These are phyloP conservation scores for Penicillium diatomitis DNA, from an alignment of 495 filamentous ascomycete species.

Conservation along the genomic window DNA sequence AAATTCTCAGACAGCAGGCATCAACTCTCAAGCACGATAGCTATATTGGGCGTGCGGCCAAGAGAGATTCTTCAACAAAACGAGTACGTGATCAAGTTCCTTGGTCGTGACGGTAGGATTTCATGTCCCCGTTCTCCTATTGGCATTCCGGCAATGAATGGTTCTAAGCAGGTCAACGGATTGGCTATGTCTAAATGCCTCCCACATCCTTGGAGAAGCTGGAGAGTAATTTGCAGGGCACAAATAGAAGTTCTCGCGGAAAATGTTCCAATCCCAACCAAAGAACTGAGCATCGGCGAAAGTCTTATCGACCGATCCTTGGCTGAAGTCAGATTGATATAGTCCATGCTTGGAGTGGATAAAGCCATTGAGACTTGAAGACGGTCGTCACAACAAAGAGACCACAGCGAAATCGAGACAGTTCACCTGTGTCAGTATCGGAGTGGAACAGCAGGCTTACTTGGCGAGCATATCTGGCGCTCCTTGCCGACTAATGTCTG, in stretches of 20 bases:
- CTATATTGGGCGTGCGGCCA: slow-evolving; percentile 33
- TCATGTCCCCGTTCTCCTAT: not conserved
- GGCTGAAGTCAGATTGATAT: slow-evolving; percentile 9
- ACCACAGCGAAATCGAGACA: no score
- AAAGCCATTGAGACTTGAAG: no score
- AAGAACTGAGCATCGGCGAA: slow-evolving; percentile 28
- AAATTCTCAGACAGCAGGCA: slow-evolving; percentile 21
- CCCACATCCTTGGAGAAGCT: slow-evolving; percentile 8
- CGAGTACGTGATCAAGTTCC: slow-evolving; percentile 16
- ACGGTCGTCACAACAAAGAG: no score
- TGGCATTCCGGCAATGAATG: not conserved
- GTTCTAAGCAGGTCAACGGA: slow-evolving; percentile 5
- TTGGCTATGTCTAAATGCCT: slow-evolving; percentile 5
- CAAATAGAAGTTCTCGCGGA: slow-evolving; percentile 24
- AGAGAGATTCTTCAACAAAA: slow-evolving; percentile 23
- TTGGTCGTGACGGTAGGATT: slow-evolving; percentile 7
- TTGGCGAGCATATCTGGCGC: no score
- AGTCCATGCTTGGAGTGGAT: not conserved
- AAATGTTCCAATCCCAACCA: slow-evolving; percentile 38
- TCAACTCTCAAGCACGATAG: slow-evolving; percentile 35
- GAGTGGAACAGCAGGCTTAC: no score
- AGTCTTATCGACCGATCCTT: slow-evolving; percentile 24
- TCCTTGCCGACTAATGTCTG: no score
- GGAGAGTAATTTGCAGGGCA: slow-evolving; percentile 18
- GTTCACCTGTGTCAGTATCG: no score